Conservation (phyloP, 225 moss, liverwort and hornwort genomes). For the Physcomitrellopsis africana region DNA sequence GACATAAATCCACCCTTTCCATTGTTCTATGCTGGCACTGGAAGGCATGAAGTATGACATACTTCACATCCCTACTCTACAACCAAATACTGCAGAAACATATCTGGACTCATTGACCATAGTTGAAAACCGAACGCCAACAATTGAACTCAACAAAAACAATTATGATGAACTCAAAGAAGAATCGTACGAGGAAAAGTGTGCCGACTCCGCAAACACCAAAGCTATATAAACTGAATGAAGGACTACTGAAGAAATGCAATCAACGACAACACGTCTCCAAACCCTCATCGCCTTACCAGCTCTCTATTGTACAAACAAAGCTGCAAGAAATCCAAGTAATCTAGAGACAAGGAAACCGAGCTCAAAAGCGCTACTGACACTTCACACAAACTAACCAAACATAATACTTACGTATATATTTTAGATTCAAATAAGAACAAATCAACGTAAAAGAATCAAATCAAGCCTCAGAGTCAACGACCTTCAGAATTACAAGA, state of each 20-base stretch:
- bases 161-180: background rate
- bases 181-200: background rate
- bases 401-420: too few species aligned
- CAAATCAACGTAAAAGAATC: background rate
- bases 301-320: background rate
- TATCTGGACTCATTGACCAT: background rate
- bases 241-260: background rate
- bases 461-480: background rate
- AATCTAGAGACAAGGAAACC: background rate
- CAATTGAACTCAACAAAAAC: background rate
- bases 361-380: background rate
- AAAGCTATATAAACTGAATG: background rate
- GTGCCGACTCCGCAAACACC: background rate
- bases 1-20: background rate
- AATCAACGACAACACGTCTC: slow-evolving; percentile 1
- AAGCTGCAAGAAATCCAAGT: background rate
- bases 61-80: slow-evolving; percentile 5
- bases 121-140: background rate
- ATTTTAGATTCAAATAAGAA: background rate
- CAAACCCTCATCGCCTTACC: background rate
- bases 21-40: background rate
- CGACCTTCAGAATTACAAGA: too few species aligned
- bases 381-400: background rate
- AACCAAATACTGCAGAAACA: background rate
- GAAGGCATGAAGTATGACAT: background rate